Percentiles rank a stretch among this genome's conserved stretches.
These are phyloP conservation scores for Geotrichum carabidarum DNA, from an alignment of 1,139 yeast species.

Conservation along the genomic window DNA sequence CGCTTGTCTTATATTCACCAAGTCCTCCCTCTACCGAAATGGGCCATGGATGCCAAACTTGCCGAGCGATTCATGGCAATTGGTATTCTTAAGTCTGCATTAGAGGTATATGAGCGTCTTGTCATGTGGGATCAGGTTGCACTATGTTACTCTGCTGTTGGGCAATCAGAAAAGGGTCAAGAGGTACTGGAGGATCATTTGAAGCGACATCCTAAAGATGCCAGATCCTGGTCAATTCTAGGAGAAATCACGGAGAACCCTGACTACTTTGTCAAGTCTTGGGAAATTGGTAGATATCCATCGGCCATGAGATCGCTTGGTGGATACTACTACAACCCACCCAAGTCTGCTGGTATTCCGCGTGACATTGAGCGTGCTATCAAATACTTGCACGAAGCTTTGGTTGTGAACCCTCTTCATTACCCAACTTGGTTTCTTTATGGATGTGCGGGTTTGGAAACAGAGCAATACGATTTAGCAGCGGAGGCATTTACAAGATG, in stretches of 20 bases:
- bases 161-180: slow-evolving; percentile 65
- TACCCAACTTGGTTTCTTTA: slow-evolving; percentile 87
- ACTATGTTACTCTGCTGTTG: slow-evolving; percentile 82
- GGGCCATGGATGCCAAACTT: slow-evolving; percentile 75
- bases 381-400: slow-evolving; percentile 66
- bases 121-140: slow-evolving; percentile 80
- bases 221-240: slow-evolving; percentile 74
- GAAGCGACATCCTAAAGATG: slow-evolving; percentile 59
- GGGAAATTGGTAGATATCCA: slow-evolving; percentile 79
- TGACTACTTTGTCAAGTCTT: slow-evolving; percentile 70
- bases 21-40: slow-evolving; percentile 73
- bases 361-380: slow-evolving; percentile 56
- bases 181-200: slow-evolving; percentile 54
- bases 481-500: slow-evolving; percentile 92
- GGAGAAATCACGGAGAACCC: slow-evolving; percentile 87
- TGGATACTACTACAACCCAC: slow-evolving; percentile 64
- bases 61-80: slow-evolving; percentile 87
- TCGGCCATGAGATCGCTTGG: slow-evolving; percentile 85
- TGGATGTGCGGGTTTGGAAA: slow-evolving; percentile 84
- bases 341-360: slow-evolving; percentile 48
- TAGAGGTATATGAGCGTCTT: slow-evolving; percentile 80
- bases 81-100: slow-evolving; percentile 81
- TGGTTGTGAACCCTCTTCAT: slow-evolving; percentile 68
- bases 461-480: slow-evolving; percentile 67
- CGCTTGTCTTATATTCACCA: slow-evolving; percentile 70